A percentile compares a stretch with the other conserved stretches of the same genome.
These are phyloP conservation scores for Claviceps pazoutovae DNA, from an alignment of 2,329 filamentous ascomycete species.

Conservation along the genomic window DNA sequence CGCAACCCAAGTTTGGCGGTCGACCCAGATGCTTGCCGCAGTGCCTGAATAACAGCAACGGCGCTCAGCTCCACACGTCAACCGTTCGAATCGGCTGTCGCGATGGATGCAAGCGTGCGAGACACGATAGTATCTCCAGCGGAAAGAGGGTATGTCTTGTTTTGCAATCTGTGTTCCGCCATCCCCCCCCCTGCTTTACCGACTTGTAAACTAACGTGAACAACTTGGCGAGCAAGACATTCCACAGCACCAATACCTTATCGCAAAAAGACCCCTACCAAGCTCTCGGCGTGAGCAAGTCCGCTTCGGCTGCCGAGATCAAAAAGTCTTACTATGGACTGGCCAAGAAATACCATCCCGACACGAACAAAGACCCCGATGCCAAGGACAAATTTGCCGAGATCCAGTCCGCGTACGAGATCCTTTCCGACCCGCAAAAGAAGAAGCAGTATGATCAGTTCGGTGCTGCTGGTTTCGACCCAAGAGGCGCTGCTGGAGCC, in stretches of 20 bases:
- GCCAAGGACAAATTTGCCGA: conserved; percentile 93
- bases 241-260: conserved; percentile 44
- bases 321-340: conserved; percentile 98
- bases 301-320: conserved; percentile 72
- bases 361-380: conserved; percentile 89
- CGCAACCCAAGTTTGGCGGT: conserved; percentile 27
- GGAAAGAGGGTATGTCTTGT: conserved; percentile 15
- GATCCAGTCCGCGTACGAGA: conserved; percentile 85
- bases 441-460: conserved; percentile 84
- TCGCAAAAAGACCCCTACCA: conserved; percentile 70
- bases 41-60: conserved; percentile 25
- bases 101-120: conserved; percentile 10
- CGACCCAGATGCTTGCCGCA: conserved; percentile 24
- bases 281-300: conserved; percentile 70
- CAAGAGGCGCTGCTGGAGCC: conserved; percentile 47
- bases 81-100: conserved; percentile 10
- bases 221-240: conserved; percentile 25
- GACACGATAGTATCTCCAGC: conserved; percentile 9
- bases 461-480: conserved; percentile 77
- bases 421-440: conserved; percentile 86
- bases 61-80: conserved; percentile 21
- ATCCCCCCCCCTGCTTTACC: background rate
- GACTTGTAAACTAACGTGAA: background rate
- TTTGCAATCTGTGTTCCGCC: background rate
- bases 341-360: conserved; percentile 94